These are phyloP conservation scores for Delonix regia DNA, from an alignment of 306 rosid genomes.

Conservation along the genomic window DNA sequence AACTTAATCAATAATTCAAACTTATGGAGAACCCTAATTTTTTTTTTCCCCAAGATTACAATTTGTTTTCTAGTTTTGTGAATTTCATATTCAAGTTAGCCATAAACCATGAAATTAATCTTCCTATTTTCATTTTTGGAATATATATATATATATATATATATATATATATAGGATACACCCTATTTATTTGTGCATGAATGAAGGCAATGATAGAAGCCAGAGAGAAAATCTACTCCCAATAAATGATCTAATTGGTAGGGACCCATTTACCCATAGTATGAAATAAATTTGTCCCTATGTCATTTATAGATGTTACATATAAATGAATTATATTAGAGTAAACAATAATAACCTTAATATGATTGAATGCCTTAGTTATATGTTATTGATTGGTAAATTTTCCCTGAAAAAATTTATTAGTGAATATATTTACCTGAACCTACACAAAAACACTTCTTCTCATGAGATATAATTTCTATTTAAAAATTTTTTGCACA, in stretches of 20 bases:
- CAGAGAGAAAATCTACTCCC: conserved; percentile 5
- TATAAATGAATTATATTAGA: not conserved
- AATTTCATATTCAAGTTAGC: too few relatives aligned
- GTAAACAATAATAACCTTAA: too few relatives aligned
- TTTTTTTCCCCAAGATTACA: too few relatives aligned
- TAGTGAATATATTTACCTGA: not conserved
- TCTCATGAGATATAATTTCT: not conserved
- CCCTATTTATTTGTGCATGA: not conserved
- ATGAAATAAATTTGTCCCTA: not conserved
- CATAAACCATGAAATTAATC: too few relatives aligned
- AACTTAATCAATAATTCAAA: too few relatives aligned
- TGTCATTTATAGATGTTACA: not conserved
- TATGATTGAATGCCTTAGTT: not conserved
- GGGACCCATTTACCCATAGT: conserved; percentile 14
- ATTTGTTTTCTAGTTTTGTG: too few relatives aligned
- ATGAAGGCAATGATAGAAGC: conserved; percentile 7
- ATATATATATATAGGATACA: too few relatives aligned
- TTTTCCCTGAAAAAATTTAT: not conserved
- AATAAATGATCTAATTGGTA: not conserved
- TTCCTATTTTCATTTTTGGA: too few relatives aligned
- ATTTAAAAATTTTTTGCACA: not conserved
- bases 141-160: too few relatives aligned
- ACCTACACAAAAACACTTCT: not conserved
- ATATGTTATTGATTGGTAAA: too few relatives aligned
- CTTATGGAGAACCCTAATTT: too few relatives aligned